Evolutionary conservation across 148 eudicot species (phyloP).

Genomic region (Polygonum maritimum): DNA sequence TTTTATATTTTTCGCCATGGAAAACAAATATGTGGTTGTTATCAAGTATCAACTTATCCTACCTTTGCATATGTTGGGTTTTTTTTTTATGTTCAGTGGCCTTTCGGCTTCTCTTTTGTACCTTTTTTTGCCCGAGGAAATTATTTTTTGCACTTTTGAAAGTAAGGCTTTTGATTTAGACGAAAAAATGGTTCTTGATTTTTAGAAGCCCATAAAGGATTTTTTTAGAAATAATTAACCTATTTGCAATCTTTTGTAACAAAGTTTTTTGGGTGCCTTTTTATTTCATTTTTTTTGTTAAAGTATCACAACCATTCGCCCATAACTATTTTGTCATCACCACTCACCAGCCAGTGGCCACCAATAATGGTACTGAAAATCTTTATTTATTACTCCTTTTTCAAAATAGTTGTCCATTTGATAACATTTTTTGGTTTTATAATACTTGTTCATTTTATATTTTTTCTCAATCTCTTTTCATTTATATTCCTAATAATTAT

Average conservation of each 20-base stretch:
- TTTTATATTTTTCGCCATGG: neutral
- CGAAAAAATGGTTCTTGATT: too few species aligned
- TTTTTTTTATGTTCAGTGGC: neutral
- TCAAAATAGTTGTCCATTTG: too few species aligned
- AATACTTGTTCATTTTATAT: too few species aligned
- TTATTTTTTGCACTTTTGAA: too few species aligned
- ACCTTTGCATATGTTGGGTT: neutral
- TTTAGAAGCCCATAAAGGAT: too few species aligned
- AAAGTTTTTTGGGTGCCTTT: neutral
- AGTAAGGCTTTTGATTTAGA: neutral
- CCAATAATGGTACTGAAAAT: neutral
- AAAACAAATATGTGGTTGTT: neutral
- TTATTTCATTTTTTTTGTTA: too few species aligned
- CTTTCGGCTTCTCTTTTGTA: neutral
- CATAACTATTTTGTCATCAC: neutral
- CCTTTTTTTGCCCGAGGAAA: neutral
- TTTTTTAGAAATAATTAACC: too few species aligned
- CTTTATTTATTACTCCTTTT: too few species aligned
- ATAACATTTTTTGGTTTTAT: too few species aligned
- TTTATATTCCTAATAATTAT: too few species aligned
- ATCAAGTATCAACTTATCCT: neutral
- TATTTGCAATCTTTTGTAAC: neutral
- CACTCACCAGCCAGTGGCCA: neutral
- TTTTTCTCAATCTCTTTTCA: too few species aligned
- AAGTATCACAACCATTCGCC: too few species aligned